Base-by-base conservation (phyloP, 495 filamentous ascomycete species). In the Penicillium cosmopolitanum region DNA sequence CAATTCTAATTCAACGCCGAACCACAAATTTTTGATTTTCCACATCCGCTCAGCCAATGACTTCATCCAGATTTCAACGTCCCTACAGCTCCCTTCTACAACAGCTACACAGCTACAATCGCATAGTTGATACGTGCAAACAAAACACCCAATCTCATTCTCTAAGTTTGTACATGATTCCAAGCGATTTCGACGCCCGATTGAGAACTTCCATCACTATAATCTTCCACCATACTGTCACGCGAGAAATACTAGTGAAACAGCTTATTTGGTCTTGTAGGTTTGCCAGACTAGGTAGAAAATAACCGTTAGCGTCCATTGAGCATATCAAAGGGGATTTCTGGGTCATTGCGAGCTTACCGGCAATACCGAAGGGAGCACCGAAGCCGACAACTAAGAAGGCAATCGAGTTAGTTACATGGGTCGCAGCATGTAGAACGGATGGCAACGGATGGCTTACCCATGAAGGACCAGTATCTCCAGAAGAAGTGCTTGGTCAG, bases 391-490 rank as follows among this genome's bases (percentile, higher is more conserved):
- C 78, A 73, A 80, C 84, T 92, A 69, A 43, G 63, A 8, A 34
- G 15, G 16, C 4, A 44, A 40, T 53, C 42, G 57, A 51, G 65
- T 82, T 62, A 82, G 79, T 31, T 7, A 31, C 5, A 7, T 31
- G 28, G 23, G 23, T 31, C 28, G 28, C 28, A 31, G 28, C 8
- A 9, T 31, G 21, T 18, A 35, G 50, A n/a, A 46, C 53, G 57
- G 34, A 51, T 50, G 61, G 61, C 67, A 61, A 33, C 50, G 53
- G 47, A 38, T 50, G 35, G 80, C 86, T 51, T 71, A 92, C 89
- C 69, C 83, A 85, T 86, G 82, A 89, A 96, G 23, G 67, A 72
- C 89, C 92, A 95, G 85, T 89, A 98, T 79, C 88, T 83, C 63
- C 90, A 47, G 58, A 78, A 84, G 77, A 98, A 98, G 75, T 80